Evolutionary conservation across 306 rosid genomes (phyloP), one percentile per base, ranked within the genome.

Genomic region (Cotoneaster glaucophyllus): DNA sequence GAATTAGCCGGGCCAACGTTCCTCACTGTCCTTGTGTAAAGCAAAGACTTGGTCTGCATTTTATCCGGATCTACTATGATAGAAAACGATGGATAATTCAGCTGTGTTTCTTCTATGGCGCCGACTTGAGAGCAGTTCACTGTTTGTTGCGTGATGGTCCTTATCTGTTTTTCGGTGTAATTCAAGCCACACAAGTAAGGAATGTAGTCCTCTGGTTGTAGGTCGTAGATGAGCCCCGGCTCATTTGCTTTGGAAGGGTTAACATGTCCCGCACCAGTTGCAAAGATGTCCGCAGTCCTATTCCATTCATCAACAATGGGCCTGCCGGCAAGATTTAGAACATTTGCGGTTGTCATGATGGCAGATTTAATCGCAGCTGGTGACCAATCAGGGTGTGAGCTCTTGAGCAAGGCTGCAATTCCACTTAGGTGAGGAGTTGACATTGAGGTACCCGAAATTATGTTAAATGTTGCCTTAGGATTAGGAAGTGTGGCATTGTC

Each of bases 371-470:
- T 86, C 6, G 85, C 87, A 6, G 88, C 90, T 0, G 88, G 88
- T 5, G 89, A 89, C 93, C 84, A 89, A 43, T 83, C 84, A 18
- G 89, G 91, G 80, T 87, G 91, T 44, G 89, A 79, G 70, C 78
- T 81, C 77, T 78, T 83, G 69, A 89, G 73, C 84, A 89, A 29
- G 41, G 89, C 82, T 0, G 88, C 88, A 11, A 87, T 77, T 74
- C 91, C 88, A 57, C 85, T 71, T 4, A 87, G 85, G 70, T 87
- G 91, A 69, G 88, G 91, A 14, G 88, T 85, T n/a, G 89, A 81
- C 89, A 85, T 85, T 25, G 93, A 89, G 37, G 89, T 89, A 13
- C 89, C 86, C 2, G 85, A 81, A 70, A 85, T 69, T 2, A 85
- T 37, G 44, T 73, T 73, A 15, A 79, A 79, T 53, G 74, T 57